Percentiles rank a stretch among this genome's conserved stretches.
phyloP scores from a whole-genome alignment of 1,284 basidiomycete genomes.

The Pulchroboletus neoregius region DNA sequence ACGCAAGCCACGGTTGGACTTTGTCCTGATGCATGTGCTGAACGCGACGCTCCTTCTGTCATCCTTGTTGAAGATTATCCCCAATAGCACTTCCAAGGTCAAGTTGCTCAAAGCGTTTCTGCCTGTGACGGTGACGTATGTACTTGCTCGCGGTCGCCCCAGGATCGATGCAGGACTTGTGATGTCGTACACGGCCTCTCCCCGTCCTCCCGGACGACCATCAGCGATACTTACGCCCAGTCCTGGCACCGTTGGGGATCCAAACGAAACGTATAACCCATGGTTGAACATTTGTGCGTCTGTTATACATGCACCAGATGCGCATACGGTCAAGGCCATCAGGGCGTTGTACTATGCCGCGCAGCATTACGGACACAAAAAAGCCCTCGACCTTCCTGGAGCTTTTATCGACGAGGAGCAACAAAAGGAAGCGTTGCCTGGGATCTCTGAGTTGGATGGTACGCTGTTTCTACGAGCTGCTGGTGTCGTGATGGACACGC shows the following conservation, averaged over 20 bases:
- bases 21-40: slow-evolving; percentile 70
- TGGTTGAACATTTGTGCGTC: slow-evolving; percentile 58
- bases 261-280: slow-evolving; percentile 44
- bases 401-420: slow-evolving; percentile 42
- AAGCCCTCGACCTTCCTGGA: slow-evolving; percentile 44
- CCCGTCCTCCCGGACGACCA: slow-evolving; percentile 36
- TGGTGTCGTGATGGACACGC: slow-evolving; percentile 54
- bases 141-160: slow-evolving; percentile 56
- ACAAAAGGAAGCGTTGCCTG: slow-evolving; percentile 31
- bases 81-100: slow-evolving; percentile 37
- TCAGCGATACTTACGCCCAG: neutral
- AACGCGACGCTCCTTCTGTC: slow-evolving; percentile 61
- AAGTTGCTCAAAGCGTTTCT: slow-evolving; percentile 48
- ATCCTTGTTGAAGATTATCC: slow-evolving; percentile 41
- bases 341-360: slow-evolving; percentile 53
- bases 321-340: slow-evolving; percentile 60
- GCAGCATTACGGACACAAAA: slow-evolving; percentile 45
- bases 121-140: slow-evolving; percentile 41
- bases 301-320: slow-evolving; percentile 53
- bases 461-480: slow-evolving; percentile 62
- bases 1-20: slow-evolving; percentile 54
- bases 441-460: slow-evolving; percentile 51
- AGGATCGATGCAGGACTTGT: slow-evolving; percentile 50
- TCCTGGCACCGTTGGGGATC: slow-evolving; percentile 33
- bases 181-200: slow-evolving; percentile 49